Evolutionary conservation across 192 early-diverging fungal genomes (phyloP).

Genomic region (Gaertneriomyces semiglobifer): DNA sequence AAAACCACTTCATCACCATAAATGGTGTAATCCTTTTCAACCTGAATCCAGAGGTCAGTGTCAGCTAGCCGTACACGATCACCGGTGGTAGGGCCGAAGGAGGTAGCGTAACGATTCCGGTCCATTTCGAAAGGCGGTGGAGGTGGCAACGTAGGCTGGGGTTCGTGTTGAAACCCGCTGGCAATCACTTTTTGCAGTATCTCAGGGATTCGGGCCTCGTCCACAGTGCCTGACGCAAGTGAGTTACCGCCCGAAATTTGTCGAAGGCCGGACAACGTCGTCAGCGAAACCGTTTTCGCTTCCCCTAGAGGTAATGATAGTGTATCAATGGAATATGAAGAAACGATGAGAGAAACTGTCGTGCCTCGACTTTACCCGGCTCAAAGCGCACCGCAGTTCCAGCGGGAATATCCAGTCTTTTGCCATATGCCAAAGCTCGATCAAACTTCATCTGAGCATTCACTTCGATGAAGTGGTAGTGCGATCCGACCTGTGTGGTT

Average conservation of each 20-base stretch:
- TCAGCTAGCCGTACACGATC: constrained; percentile 87
- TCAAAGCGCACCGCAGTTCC: constrained; percentile 95
- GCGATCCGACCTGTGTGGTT: constrained; percentile 73
- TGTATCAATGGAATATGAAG: not conserved
- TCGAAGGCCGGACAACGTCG: constrained; percentile 77
- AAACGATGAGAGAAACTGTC: not conserved
- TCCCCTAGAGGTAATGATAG: constrained; percentile 54
- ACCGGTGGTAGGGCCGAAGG: constrained; percentile 90
- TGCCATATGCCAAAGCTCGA: constrained; percentile 77
- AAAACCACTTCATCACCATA: constrained; percentile 98
- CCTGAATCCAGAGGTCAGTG: constrained; percentile 74
- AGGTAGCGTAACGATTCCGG: constrained; percentile 78
- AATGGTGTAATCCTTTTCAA: constrained; percentile 84
- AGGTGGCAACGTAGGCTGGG: constrained; percentile 50
- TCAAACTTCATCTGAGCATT: constrained; percentile 82
- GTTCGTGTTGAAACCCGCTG: constrained; percentile 62
- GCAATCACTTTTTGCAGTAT: constrained; percentile 51
- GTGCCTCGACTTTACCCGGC: constrained; percentile 46
- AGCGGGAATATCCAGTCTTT: constrained; percentile 86
- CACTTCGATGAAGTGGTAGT: constrained; percentile 95
- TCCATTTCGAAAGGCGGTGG: constrained; percentile 65
- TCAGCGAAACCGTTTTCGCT: constrained; percentile 74
- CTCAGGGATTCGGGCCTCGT: constrained; percentile 41
- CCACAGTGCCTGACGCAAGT: constrained; percentile 71
- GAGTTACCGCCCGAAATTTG: constrained; percentile 83